phyloP scores from a whole-genome alignment of 371 early-diverging fungal genomes.

The Syncephalastrum contaminatum region DNA sequence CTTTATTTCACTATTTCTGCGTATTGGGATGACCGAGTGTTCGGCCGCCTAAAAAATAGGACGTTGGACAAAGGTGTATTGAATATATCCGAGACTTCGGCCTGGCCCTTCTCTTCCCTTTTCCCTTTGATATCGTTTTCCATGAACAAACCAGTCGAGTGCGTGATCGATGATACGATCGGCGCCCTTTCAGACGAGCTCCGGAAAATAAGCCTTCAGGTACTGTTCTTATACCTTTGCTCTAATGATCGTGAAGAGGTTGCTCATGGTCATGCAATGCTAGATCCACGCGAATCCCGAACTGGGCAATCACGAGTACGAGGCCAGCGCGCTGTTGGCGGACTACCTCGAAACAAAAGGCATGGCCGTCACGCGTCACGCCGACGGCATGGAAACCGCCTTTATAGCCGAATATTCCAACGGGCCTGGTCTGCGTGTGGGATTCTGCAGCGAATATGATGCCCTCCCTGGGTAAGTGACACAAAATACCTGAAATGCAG shows the following conservation, averaged over 20 bases:
- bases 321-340: constrained; percentile 50
- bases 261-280: too few relatives aligned
- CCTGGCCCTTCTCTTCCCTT: not conserved
- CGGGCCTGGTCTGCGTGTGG: constrained; percentile 44
- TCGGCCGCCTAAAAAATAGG: too few relatives aligned
- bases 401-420: constrained; percentile 61
- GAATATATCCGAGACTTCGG: not conserved
- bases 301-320: constrained; percentile 53
- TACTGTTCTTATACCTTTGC: constrained; percentile 1
- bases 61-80: not conserved
- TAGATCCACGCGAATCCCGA: constrained; percentile 70
- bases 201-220: constrained; percentile 53
- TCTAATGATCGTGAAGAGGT: too few relatives aligned
- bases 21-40: not conserved
- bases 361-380: constrained; percentile 52
- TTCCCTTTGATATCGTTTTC: too few relatives aligned
- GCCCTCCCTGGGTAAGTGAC: constrained; percentile 59
- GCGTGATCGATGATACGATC: constrained; percentile 38
- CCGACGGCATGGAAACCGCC: constrained; percentile 59
- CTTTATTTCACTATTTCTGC: not conserved
- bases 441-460: constrained; percentile 67
- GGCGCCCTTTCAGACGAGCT: constrained; percentile 37
- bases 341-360: constrained; percentile 58
- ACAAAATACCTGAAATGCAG: not conserved
- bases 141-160: too few relatives aligned